Percentiles rank a stretch among this genome's conserved stretches.
phyloP scores from a whole-genome alignment of 257 asterid species.

The Solanum raphanifolium region DNA sequence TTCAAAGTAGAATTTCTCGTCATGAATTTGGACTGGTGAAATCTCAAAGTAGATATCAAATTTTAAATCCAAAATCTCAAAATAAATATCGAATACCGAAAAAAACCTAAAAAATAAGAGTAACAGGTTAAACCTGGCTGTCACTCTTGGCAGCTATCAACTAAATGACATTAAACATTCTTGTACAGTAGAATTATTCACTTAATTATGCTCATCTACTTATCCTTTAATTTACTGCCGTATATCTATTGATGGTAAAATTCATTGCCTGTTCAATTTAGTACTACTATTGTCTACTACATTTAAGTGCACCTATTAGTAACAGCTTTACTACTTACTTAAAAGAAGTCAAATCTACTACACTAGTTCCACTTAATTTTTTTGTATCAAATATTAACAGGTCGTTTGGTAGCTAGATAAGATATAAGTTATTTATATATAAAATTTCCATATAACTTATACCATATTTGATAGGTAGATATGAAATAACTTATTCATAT shows the following conservation, averaged over 20 bases:
- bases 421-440: no score
- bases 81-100: background rate
- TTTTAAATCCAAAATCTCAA: background rate
- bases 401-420: no score
- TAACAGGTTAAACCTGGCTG: background rate
- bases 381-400: no score
- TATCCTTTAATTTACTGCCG: background rate
- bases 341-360: background rate
- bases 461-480: background rate
- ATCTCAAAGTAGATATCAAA: background rate
- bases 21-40: background rate
- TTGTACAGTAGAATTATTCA: background rate
- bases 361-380: no score
- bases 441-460: no score
- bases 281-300: background rate
- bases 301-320: background rate
- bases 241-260: background rate
- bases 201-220: background rate
- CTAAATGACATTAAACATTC: background rate
- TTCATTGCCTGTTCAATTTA: background rate
- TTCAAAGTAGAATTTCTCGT: background rate
- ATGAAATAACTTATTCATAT: no score
- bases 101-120: background rate
- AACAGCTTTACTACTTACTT: background rate
- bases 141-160: slow-evolving; percentile 6